phyloP scores from a whole-genome alignment of 345 rosid species.

The Rhodomyrtus tomentosa region DNA sequence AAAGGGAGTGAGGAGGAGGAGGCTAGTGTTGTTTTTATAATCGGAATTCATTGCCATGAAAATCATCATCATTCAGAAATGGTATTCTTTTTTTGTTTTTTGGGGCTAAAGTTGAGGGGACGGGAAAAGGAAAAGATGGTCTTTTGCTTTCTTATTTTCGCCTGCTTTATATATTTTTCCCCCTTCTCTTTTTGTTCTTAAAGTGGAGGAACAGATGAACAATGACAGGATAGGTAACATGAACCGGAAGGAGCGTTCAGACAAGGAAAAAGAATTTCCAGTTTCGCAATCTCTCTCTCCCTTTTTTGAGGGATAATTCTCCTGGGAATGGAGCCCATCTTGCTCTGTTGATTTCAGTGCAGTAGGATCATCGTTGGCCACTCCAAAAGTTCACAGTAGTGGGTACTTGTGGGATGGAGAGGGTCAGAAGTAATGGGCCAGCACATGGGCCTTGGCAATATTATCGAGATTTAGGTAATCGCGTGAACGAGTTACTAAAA shows the following conservation, averaged over 20 bases:
- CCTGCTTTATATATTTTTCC: not conserved
- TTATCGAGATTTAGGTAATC: not conserved
- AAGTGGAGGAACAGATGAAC: constrained; percentile 13
- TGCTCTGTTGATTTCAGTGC: constrained; percentile 17
- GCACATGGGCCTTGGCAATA: not conserved
- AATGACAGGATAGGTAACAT: not conserved
- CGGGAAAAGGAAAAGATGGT: constrained; percentile 19
- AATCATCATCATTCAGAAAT: constrained; percentile 47
- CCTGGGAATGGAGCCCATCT: constrained; percentile 8
- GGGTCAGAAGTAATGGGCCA: not conserved
- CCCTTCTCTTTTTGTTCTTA: constrained; percentile 1
- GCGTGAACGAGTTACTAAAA: not conserved
- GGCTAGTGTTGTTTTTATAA: not conserved
- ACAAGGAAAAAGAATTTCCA: not conserved
- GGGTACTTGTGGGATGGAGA: not conserved
- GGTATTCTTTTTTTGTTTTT: constrained; percentile 2
- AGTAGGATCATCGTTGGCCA: not conserved
- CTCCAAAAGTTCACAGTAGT: not conserved
- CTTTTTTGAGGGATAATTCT: not conserved
- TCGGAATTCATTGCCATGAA: constrained; percentile 35
- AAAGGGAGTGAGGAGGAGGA: not conserved
- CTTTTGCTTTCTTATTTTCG: constrained; percentile 3
- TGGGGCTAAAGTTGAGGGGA: constrained; percentile 12
- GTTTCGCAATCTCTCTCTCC: not conserved
- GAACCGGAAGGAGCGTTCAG: not conserved